phyloP scores from a whole-genome alignment of 345 rosid genomes.

The Salix exigua region DNA sequence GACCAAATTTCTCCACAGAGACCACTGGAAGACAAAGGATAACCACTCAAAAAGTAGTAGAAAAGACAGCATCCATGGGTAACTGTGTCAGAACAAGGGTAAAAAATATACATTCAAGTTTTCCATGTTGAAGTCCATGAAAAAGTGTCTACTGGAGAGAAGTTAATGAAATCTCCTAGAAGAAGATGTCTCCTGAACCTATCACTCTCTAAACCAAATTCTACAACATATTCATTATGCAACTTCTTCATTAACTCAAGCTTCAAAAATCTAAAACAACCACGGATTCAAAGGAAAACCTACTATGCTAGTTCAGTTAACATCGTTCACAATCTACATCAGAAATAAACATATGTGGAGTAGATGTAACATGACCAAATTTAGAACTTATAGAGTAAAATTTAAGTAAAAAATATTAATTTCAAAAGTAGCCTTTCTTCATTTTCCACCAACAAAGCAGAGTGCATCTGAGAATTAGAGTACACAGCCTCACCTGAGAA shows the following conservation, averaged over 20 bases:
- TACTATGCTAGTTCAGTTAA: background rate
- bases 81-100: background rate
- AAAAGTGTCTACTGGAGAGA: background rate
- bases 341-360: background rate
- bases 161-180: background rate
- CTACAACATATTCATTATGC: background rate
- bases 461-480: background rate
- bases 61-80: background rate
- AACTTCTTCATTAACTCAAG: background rate
- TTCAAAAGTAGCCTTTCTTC: background rate
- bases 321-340: background rate
- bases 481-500: background rate
- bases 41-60: background rate
- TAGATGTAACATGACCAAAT: background rate
- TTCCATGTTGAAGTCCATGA: background rate
- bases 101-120: background rate
- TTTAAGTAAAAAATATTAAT: background rate
- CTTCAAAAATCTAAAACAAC: background rate
- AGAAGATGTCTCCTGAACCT: background rate
- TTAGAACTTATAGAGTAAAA: background rate
- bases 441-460: background rate
- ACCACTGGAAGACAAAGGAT: background rate
- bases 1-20: background rate
- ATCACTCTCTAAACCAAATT: background rate
- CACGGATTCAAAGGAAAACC: background rate